Evolutionary conservation across 106 monocot species (phyloP), one percentile per base, ranked within the genome.

Genomic region (Ottelia alismoides): DNA sequence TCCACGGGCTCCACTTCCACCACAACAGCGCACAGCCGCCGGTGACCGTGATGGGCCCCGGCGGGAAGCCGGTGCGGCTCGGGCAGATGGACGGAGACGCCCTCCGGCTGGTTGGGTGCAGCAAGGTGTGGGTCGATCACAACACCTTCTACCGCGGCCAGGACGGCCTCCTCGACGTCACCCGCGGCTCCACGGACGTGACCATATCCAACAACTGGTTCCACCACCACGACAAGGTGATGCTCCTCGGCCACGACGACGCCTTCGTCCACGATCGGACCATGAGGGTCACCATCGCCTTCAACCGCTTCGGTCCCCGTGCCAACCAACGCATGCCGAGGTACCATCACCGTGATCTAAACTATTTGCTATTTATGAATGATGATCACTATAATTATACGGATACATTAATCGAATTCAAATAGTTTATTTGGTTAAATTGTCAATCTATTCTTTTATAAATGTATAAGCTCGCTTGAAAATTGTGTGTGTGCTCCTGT

Each of bases 171-270:
- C 3, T 92, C 10, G 92, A 92, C 35, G 92, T 82, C 29, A 82
- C 92, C 0, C 66, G 70, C 1, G 85, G 82, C 6, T 92, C 85
- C 17, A 82, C 75, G 4, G 55, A 17, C 46, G 52, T 92, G 23
- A 92, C 92, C 65, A 31, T 92, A 26, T 86, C 85, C 24, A 92
- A 86, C 74, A 92, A 86, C 66, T 86, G 85, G 86, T 92, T 92
- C 76, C 59, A 40, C 14, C 64, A 92, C 20, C 70, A 71, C 20
- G 56, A 71, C 43, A 71, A 63, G 63, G 70, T 71, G 19, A 71
- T 71, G 70, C 70, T 71, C 1, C 63, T 71, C 28, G 70, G 70
- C 18, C 70, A 71, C 30, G 70, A 71, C 11, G 70, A 71, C 20
- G 35, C 56, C 6, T 55, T 32, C 40, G 20, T 57, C 17, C 45